Evolutionary conservation across 2,329 filamentous ascomycete genomes (phyloP), one percentile per base, ranked within the genome.

Genomic region (Nemania diffusa): DNA sequence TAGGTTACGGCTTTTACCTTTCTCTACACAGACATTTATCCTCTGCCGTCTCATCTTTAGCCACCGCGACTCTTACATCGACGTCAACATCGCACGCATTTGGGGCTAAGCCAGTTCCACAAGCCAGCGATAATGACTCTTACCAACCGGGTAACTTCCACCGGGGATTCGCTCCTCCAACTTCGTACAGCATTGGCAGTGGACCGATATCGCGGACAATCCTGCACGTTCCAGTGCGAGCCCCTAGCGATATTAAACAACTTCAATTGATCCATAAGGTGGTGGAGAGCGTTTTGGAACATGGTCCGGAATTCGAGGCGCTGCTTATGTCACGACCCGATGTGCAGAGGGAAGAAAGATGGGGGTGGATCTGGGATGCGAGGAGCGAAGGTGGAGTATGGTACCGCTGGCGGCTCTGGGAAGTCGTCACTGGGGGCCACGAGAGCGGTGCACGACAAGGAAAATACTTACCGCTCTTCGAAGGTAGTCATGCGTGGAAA

Each of bases 341-440:
- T 62, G 91, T 98, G 0, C 93, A 97, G 77, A 87, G 85, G 46
- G 92, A 97, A 67, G 92, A 97, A 78, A 94, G 91, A 71, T 98
- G 95, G 90, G 92, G 94, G 0, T 99, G 94, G 92, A 84, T 99
- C 5, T 99, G 93, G 90, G 91, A 98, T 78, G 87, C 94, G 22
- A 87, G 90, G 71, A 94, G 90, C 74, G 84, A 86, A 69, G 94
- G 89, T 27, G 95, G 91, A 17, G 87, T 97, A 17, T 99, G 94
- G 87, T 98, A 98, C 79, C 90, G 96, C 50, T 98, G 93, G 92
- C 89, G 93, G 51, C 77, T 98, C 51, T 97, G 94, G 92, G 90
- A 96, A 73, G 85, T 95, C 8, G 83, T 95, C n/a, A 94, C 92
- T 0, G 90, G 90, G 4, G 84, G 85, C 0, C 82, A 85, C 48